These are phyloP conservation scores for Stevia rebaudiana DNA, from an alignment of 140 eudicot species.

Conservation along the genomic window DNA sequence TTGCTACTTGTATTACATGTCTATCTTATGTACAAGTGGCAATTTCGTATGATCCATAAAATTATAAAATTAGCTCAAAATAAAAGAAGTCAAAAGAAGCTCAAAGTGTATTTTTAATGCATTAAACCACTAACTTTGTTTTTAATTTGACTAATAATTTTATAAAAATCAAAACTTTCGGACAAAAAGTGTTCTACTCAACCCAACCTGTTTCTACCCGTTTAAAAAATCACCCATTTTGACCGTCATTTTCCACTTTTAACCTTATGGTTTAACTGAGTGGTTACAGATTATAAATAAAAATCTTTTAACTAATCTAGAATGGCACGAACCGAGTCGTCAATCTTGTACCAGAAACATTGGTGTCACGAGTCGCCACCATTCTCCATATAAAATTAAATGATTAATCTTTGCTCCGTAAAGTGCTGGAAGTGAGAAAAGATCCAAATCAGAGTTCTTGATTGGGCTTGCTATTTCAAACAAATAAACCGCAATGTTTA, in stretches of 20 bases:
- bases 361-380: constrained; percentile 96
- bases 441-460: constrained; percentile 48
- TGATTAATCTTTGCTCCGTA: constrained; percentile 92
- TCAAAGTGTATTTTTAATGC: not conserved
- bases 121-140: not conserved
- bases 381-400: constrained; percentile 72
- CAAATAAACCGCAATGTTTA: constrained; percentile 72
- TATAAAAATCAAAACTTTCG: no score
- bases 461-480: constrained; percentile 84
- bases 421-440: constrained; percentile 71
- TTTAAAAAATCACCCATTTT: not conserved
- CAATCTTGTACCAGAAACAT: constrained; percentile 99
- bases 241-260: not conserved
- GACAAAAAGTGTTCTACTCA: no score
- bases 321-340: constrained; percentile 73
- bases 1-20: constrained; percentile 5
- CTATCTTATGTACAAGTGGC: not conserved
- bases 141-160: no score
- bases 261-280: not conserved
- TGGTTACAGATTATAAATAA: not conserved
- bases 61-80: not conserved
- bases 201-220: not conserved
- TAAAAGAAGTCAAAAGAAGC: not conserved
- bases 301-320: constrained; percentile 15
- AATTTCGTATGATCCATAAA: not conserved